Evolutionary conservation across 768 basidiomycete genomes (phyloP).

Genomic region (Boletus sp.): DNA sequence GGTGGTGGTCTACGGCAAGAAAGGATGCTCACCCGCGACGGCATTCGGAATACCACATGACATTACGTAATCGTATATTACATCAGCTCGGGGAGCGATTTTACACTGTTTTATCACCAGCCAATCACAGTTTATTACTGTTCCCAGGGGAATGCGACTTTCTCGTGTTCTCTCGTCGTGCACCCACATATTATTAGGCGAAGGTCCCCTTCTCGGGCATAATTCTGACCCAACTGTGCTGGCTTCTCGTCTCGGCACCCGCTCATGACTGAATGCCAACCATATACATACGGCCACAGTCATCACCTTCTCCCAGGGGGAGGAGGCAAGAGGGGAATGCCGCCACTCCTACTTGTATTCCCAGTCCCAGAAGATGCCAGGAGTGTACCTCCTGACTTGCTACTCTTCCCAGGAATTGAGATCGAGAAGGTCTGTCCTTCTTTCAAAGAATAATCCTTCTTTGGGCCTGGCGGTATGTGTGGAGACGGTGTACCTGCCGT

Average conservation of each 20-base stretch:
- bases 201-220: too few relatives aligned
- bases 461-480: constrained; percentile 70
- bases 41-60: neutral
- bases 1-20: constrained; percentile 13
- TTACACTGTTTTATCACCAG: too few relatives aligned
- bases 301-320: constrained; percentile 59
- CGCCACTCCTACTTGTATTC: constrained; percentile 29
- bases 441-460: constrained; percentile 92
- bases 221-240: too few relatives aligned
- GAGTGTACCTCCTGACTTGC: constrained; percentile 36
- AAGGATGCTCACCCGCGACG: neutral
- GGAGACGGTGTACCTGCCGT: constrained; percentile 52
- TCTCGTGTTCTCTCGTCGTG: too few relatives aligned
- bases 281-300: too few relatives aligned
- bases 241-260: too few relatives aligned
- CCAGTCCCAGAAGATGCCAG: constrained; percentile 34
- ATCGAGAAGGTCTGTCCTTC: constrained; percentile 95
- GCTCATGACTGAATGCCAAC: too few relatives aligned
- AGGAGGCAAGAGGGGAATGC: constrained; percentile 77
- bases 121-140: too few relatives aligned
- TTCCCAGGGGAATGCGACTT: too few relatives aligned
- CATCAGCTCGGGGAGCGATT: constrained; percentile 8
- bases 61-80: constrained; percentile 21
- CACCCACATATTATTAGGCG: too few relatives aligned
- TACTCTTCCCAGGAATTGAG: constrained; percentile 76